A percentile compares a stretch with the other conserved stretches of the same genome.
phyloP scores from a whole-genome alignment of 495 filamentous ascomycete species.

The Lepraria neglecta region DNA sequence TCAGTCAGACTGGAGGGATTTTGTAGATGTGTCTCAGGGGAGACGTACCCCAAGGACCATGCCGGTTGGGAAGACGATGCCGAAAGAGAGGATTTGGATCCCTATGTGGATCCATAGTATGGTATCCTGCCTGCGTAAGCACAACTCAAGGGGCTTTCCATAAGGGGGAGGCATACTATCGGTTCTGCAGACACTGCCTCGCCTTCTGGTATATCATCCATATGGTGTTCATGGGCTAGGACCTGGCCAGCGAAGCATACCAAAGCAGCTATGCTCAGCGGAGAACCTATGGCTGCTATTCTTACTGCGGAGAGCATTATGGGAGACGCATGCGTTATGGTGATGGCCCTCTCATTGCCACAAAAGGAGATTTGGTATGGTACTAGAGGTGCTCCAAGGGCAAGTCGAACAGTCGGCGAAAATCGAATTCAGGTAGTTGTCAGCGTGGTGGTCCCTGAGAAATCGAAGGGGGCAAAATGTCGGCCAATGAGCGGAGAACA shows the following conservation, averaged over 20 bases:
- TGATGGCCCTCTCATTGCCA: background rate
- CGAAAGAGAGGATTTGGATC: constrained; percentile 80
- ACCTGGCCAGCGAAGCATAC: constrained; percentile 34
- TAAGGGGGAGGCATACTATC: constrained; percentile 49
- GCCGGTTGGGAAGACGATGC: constrained; percentile 83
- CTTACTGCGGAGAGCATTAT: constrained; percentile 8
- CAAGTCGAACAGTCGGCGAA: background rate
- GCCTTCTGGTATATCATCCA: constrained; percentile 68
- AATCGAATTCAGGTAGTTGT: background rate
- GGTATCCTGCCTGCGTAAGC: constrained; percentile 51
- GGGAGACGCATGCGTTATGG: constrained; percentile 5
- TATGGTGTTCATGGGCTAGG: constrained; percentile 68
- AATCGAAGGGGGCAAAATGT: constrained; percentile 5
- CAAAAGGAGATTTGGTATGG: background rate
- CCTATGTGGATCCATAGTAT: constrained; percentile 93
- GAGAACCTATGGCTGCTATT: constrained; percentile 8
- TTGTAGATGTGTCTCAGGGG: background rate
- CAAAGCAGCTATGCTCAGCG: constrained; percentile 23
- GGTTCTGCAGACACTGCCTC: constrained; percentile 71
- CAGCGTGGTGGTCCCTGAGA: background rate
- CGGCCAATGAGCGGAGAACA: background rate
- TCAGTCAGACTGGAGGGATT: background rate
- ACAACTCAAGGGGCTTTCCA: constrained; percentile 3
- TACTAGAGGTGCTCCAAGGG: background rate
- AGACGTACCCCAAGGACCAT: constrained; percentile 86